Conservation (phyloP, 1,284 basidiomycete species). For the Pseudozyma sp. region DNA sequence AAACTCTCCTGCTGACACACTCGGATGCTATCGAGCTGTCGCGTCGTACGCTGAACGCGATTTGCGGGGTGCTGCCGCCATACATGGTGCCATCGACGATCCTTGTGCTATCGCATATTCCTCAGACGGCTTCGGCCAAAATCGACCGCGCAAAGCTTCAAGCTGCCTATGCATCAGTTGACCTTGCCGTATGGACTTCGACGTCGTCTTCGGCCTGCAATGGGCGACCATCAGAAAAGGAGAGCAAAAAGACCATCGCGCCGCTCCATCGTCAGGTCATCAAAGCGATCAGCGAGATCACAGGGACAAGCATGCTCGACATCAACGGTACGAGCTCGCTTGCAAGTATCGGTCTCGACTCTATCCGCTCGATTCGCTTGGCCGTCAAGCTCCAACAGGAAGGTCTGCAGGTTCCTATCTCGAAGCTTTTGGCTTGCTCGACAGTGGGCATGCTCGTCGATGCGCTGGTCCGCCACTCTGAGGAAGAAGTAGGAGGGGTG, state of each 20-base stretch:
- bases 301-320: conserved; percentile 5
- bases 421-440: conserved; percentile 3
- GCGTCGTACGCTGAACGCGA: conserved; percentile 1
- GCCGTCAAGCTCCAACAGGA: conserved; percentile 21
- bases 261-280: conserved; percentile 4
- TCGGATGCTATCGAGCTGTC: conserved; percentile 6
- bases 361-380: conserved; percentile 18
- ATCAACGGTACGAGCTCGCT: conserved; percentile 12
- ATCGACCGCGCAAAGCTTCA: conserved; percentile 18
- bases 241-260: neutral
- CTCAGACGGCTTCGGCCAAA: conserved; percentile 27
- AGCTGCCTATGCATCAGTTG: conserved; percentile 12
- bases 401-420: conserved; percentile 3
- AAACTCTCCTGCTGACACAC: conserved; percentile 2
- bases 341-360: conserved; percentile 17
- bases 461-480: neutral
- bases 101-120: conserved; percentile 13
- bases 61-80: conserved; percentile 6
- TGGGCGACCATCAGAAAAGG: neutral
- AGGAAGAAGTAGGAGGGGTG: neutral
- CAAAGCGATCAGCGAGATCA: conserved; percentile 8
- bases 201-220: neutral
- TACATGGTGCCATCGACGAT: conserved; percentile 20
- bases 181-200: conserved; percentile 2
- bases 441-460: conserved; percentile 8